Evolutionary conservation across 2,329 filamentous ascomycete genomes (phyloP).

Genomic region (Xylaria polymorpha): DNA sequence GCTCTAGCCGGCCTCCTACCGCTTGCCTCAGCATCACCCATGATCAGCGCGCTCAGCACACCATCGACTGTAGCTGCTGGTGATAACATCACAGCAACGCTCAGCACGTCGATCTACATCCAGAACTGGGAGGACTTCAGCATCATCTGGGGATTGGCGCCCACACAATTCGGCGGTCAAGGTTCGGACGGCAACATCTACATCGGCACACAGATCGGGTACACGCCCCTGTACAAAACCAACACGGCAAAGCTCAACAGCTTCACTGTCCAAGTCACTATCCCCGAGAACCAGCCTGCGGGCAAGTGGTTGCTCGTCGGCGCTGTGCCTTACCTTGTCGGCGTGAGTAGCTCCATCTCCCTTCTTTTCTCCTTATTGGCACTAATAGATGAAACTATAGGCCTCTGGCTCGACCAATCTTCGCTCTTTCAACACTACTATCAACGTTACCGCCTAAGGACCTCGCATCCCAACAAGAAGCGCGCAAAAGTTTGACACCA

Average conservation of each 20-base stretch:
- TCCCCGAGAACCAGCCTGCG: conserved; percentile 36
- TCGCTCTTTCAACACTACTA: conserved; percentile 37
- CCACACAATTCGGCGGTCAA: conserved; percentile 19
- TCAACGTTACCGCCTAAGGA: conserved; percentile 35
- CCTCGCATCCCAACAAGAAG: neutral
- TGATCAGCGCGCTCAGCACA: conserved; percentile 37
- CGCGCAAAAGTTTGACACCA: neutral
- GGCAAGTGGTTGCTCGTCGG: conserved; percentile 45
- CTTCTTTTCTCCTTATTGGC: neutral
- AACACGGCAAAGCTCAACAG: conserved; percentile 42
- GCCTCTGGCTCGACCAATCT: conserved; percentile 43
- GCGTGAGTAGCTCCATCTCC: conserved; percentile 41
- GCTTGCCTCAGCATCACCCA: conserved; percentile 44
- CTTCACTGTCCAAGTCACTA: conserved; percentile 39
- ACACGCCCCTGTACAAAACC: conserved; percentile 45
- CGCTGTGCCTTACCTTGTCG: conserved; percentile 48
- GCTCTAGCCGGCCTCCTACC: conserved; percentile 42
- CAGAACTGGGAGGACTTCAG: conserved; percentile 53
- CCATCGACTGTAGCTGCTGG: conserved; percentile 45
- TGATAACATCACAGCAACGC: conserved; percentile 42
- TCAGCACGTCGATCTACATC: conserved; percentile 49
- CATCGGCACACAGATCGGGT: conserved; percentile 49
- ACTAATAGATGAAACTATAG: conserved; percentile 36
- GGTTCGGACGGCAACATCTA: conserved; percentile 41
- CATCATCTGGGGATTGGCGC: conserved; percentile 48